Evolutionary conservation across 257 asterid genomes (phyloP).

Genomic region (Petrea volubilis): DNA sequence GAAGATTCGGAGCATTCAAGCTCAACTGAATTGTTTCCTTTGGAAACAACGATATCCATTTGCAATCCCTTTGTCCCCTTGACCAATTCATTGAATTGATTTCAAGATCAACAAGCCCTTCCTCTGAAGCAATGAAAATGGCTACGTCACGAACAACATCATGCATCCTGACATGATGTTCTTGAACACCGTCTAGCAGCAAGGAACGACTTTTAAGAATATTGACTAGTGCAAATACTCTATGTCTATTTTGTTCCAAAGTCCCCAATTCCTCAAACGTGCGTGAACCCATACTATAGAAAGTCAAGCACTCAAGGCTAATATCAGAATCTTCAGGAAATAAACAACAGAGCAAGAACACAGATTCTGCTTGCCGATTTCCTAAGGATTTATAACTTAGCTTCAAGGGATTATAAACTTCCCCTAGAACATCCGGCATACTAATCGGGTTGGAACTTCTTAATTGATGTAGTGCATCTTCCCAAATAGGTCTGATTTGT

Average conservation of each 20-base stretch:
- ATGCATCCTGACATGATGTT: not conserved
- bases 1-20: not conserved
- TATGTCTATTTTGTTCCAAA: conserved; percentile 12
- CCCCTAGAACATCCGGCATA: not conserved
- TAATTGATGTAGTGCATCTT: conserved; percentile 18
- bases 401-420: not conserved
- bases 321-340: conserved; percentile 10
- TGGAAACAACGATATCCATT: not conserved
- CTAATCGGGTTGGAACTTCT: not conserved
- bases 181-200: not conserved
- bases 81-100: too few species aligned
- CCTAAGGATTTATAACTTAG: not conserved
- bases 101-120: not conserved
- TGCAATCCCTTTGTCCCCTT: not conserved
- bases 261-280: not conserved
- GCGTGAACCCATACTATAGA: not conserved
- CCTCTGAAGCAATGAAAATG: not conserved
- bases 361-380: not conserved
- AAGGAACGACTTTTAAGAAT: not conserved
- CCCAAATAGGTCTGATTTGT: not conserved
- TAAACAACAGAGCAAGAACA: not conserved
- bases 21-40: not conserved
- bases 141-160: conserved; percentile 8
- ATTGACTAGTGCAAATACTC: not conserved
- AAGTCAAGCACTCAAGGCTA: conserved; percentile 1